Evolutionary conservation across 2,329 filamentous ascomycete species (phyloP), one percentile per base, ranked within the genome.

Genomic region (Calonectria honghensis): DNA sequence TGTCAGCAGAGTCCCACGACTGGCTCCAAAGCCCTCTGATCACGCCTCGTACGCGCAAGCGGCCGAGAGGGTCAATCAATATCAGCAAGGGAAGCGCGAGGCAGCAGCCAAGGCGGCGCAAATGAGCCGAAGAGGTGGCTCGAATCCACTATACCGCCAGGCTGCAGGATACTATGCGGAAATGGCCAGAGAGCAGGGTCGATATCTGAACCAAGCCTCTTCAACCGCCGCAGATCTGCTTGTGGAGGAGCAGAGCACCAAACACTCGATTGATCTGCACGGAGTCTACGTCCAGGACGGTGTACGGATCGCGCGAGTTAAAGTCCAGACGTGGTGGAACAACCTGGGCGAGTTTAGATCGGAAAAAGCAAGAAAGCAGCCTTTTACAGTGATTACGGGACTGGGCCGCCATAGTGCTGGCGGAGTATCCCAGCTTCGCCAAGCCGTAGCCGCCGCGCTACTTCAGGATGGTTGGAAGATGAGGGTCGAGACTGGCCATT

Each of bases 391-490:
- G 74, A 91, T 98, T 69, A 98, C 96, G 4, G 96, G 96, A 0
- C 83, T 93, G 18, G 96, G 96, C 1, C 89, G 90, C 69, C 96
- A 98, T 84, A 97, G 92, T 79, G 90, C 92, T 61, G 92, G 94
- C 68, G 95, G 96, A 0, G 93, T 91, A 70, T 95, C 94, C 2
- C 93, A 92, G 78, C 84, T 98, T 73, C 93, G 96, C 6, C 93
- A 94, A 72, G 94, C 94, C 20, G 96, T 98, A n/a, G 93, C 90
- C 61, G 93, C 92, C 81, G 93, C 93, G 81, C 87, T 98, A 52
- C 89, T 93, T 50, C 89, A 91, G 57, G 94, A 96, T 74, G 96
- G 96, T 0, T 98, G 96, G 96, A 95, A 91, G 82, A 88, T 97
- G 41, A 91, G 95, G 82, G 89, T 94, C 57, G 90, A 92, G 54